Conservation (phyloP, 352 stramenopile genomes). For the Pythium plurisporium region DNA sequence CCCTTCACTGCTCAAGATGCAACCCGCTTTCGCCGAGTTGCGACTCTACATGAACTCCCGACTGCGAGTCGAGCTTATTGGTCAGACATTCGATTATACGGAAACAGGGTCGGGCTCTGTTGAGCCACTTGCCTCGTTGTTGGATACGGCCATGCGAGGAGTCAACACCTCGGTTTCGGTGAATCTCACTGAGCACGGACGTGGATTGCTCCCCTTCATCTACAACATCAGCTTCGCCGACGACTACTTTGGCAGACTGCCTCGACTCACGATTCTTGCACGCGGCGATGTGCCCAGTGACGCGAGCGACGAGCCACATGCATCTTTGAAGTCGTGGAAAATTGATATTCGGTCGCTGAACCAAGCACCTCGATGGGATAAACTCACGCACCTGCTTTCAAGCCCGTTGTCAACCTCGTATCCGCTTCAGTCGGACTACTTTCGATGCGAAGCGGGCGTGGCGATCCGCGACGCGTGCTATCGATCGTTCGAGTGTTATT, state of each 20-base stretch:
- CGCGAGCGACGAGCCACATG: background rate
- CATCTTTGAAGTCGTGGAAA: background rate
- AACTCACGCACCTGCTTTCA: background rate
- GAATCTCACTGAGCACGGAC: background rate
- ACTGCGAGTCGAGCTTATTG: background rate
- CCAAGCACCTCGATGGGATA: constrained; percentile 10
- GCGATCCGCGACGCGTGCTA: background rate
- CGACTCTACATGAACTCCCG: background rate
- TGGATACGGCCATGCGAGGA: background rate
- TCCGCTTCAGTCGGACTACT: too few species aligned
- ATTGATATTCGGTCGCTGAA: background rate
- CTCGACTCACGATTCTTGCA: background rate
- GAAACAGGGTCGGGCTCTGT: background rate
- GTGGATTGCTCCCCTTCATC: background rate
- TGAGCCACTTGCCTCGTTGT: background rate
- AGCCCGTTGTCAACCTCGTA: background rate
- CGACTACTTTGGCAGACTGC: constrained; percentile 11
- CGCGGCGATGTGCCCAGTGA: background rate
- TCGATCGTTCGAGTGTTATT: background rate
- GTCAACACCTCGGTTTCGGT: background rate
- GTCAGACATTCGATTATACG: background rate
- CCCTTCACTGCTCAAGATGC: background rate
- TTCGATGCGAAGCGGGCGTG: background rate
- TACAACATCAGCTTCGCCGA: constrained; percentile 13
- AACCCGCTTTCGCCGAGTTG: background rate